A percentile compares a stretch with the other conserved stretches of the same genome.
Evolutionary conservation across 495 filamentous ascomycete species (phyloP).

Genomic region (Bathelium albidoporum): DNA sequence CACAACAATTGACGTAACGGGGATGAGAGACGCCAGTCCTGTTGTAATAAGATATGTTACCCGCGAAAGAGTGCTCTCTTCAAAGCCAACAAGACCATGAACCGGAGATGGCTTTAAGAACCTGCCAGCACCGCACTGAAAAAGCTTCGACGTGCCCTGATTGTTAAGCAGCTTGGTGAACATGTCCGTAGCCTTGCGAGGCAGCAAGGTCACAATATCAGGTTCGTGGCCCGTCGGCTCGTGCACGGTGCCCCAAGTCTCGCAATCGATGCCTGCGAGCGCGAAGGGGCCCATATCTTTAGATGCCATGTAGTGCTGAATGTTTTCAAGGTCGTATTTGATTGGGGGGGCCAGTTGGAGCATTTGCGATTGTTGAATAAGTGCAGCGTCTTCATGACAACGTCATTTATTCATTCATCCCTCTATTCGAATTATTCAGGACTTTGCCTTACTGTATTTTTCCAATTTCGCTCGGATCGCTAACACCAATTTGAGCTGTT

Average conservation of each 20-base stretch:
- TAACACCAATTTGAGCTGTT: background rate
- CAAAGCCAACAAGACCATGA: background rate
- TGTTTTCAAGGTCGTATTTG: background rate
- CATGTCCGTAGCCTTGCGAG: background rate
- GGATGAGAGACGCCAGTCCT: background rate
- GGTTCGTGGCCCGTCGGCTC: background rate
- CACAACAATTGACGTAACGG: background rate
- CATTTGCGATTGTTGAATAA: constrained; percentile 1
- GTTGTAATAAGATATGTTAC: background rate
- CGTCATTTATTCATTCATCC: background rate
- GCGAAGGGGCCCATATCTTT: constrained; percentile 1
- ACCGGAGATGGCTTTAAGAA: background rate
- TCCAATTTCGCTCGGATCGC: background rate
- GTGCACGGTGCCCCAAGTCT: background rate
- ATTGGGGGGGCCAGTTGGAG: background rate
- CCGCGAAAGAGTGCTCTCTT: background rate
- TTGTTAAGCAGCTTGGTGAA: background rate
- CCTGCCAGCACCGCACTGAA: background rate
- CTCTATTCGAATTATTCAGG: background rate
- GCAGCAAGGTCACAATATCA: background rate
- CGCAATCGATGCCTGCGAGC: background rate
- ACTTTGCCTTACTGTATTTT: background rate
- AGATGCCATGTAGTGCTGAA: background rate
- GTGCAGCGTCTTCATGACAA: background rate
- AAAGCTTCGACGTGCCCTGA: background rate